Base-by-base conservation (phyloP, 148 eudicot genomes). In the Drosera capensis region DNA sequence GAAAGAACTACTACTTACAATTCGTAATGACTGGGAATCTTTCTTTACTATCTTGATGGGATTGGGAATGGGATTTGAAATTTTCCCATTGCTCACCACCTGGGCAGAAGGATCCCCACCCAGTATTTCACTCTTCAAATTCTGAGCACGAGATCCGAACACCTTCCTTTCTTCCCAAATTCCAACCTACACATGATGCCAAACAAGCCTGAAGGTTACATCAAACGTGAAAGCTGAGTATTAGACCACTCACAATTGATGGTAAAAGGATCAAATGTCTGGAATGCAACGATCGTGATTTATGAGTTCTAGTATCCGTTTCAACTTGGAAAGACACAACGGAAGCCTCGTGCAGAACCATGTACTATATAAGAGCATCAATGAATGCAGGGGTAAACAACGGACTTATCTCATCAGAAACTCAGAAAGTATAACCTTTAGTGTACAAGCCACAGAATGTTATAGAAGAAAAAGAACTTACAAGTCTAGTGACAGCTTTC, bases 91-190 rank as follows among this genome's bases (percentile, higher is more conserved):
- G 82, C 67, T 69, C 47, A 51, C 66, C 25, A 64, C 28, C 24
- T 60, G 70, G 25, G 68, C 41, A 40, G 69, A 60, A 46, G 69
- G 64, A 51, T 54, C 71, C 53, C 71, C 78, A 24, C 82, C 86
- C 62, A 80, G 60, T 52, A 90, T 30, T 57, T 73, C 80, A 63
- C 73, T 78, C 71, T 84, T 90, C 43, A 90, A 80, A 70, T 68
- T 78, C 54, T 85, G 93, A 24, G 75, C 72, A n/a, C 93, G 71
- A 46, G 97, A 90, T 66, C 97, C 97, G 66, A 90, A 90, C 23
- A 90, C 95, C 72, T 84, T 90, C 57, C 97, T 67, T 34, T 84
- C 85, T 57, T 73, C 95, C 94, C 94, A 90, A 48, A 90, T 90
- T 31, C 61, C 71, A 59, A 90, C 84, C 97, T 88, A 46, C 28